A percentile compares a stretch with the other conserved stretches of the same genome.
Evolutionary conservation across 2,329 filamentous ascomycete genomes (phyloP).

Genomic region (Neonectria sp.): DNA sequence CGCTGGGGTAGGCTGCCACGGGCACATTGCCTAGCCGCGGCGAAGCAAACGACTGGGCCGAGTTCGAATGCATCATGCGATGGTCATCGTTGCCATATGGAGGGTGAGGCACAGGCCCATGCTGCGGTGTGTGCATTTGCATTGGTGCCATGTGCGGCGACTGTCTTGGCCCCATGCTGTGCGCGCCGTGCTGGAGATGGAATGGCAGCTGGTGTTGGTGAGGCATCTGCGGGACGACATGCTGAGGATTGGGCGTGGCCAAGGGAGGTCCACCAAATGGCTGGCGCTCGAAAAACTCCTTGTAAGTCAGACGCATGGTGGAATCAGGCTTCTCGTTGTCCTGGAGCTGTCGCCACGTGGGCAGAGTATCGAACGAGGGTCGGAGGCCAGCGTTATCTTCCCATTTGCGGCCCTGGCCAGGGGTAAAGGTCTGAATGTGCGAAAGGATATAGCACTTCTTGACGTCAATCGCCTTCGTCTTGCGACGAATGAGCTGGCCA

Average conservation of each 20-base stretch:
- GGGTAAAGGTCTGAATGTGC: slow-evolving; percentile 68
- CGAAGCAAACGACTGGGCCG: slow-evolving; percentile 87
- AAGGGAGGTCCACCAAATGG: slow-evolving; percentile 70
- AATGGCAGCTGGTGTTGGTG: slow-evolving; percentile 89
- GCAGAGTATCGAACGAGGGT: slow-evolving; percentile 85
- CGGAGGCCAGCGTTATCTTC: slow-evolving; percentile 86
- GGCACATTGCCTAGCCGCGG: slow-evolving; percentile 81
- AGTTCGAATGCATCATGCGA: slow-evolving; percentile 90
- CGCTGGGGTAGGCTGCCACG: slow-evolving; percentile 77
- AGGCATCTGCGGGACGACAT: slow-evolving; percentile 79
- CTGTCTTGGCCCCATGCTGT: slow-evolving; percentile 76
- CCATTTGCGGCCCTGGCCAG: slow-evolving; percentile 73
- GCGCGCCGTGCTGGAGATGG: slow-evolving; percentile 83
- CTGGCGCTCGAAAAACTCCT: slow-evolving; percentile 83
- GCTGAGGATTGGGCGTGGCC: slow-evolving; percentile 78
- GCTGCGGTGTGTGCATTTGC: slow-evolving; percentile 82
- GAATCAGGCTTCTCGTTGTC: slow-evolving; percentile 80
- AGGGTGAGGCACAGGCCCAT: slow-evolving; percentile 75
- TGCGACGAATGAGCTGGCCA: slow-evolving; percentile 76
- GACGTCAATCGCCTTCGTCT: slow-evolving; percentile 79
- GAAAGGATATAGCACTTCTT: slow-evolving; percentile 75
- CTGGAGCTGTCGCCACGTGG: slow-evolving; percentile 83
- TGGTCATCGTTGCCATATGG: slow-evolving; percentile 85
- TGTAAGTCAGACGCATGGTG: slow-evolving; percentile 78
- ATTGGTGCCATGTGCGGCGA: slow-evolving; percentile 84